Conservation (phyloP, 768 basidiomycete species). For the Amanita brunnescens region DNA sequence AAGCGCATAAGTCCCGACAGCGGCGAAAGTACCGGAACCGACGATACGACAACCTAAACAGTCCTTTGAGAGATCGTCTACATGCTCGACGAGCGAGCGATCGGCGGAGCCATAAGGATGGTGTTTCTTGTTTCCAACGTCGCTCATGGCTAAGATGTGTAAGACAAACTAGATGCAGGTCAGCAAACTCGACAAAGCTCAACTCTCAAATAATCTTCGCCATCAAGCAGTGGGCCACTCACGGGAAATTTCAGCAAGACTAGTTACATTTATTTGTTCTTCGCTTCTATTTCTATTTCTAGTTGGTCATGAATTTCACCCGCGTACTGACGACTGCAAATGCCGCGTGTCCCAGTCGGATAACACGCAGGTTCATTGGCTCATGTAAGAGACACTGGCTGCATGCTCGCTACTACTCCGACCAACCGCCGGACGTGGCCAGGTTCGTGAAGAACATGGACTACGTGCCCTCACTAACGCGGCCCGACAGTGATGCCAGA, state of each 20-base stretch:
- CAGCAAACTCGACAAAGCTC: too few species aligned
- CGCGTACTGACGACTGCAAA: background rate
- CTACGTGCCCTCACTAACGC: background rate
- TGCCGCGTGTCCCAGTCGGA: background rate
- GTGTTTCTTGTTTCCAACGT: background rate
- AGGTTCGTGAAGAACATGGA: background rate
- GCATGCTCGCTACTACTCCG: background rate
- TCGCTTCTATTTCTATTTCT: background rate
- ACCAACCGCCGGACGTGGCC: background rate
- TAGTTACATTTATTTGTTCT: background rate
- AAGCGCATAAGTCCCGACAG: conserved; percentile 60
- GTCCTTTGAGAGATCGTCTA: background rate
- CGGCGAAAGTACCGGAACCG: conserved; percentile 54
- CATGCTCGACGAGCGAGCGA: conserved; percentile 1
- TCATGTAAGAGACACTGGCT: background rate
- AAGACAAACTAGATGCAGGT: too few species aligned
- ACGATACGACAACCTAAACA: conserved; percentile 66
- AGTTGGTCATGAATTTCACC: background rate
- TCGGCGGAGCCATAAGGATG: background rate
- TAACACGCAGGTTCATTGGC: background rate
- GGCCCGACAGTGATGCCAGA: background rate
- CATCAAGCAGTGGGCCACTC: too few species aligned
- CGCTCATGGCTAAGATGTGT: background rate
- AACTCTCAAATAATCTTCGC: too few species aligned
- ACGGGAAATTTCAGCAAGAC: too few species aligned